Base-by-base conservation (phyloP, 1,284 basidiomycete species). In the Mycena sp. region DNA sequence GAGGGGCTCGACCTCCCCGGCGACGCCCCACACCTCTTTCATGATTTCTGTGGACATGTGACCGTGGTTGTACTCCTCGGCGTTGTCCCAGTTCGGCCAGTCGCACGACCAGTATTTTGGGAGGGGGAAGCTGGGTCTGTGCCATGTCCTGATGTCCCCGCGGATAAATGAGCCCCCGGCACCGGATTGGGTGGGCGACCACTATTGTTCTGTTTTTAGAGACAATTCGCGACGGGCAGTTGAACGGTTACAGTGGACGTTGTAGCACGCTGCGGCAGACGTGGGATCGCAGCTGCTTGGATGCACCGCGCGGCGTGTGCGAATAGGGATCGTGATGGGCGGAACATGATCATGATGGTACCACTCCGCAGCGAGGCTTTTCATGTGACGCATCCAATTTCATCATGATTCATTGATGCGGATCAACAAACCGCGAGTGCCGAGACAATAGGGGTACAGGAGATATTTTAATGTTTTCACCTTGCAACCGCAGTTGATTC, bases 51-150 rank as follows among this genome's bases (percentile, higher is more conserved):
- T 25, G 17, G 25, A 29, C 29, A 9, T 17, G 29, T 35, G 16
- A 12, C 29, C n/a, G 30, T 26, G 6, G 35, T 17, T 19, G 32
- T 37, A 51, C 32, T 25, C 37, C 21, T 17, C 12, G 11, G 35
- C 23, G 25, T 38, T 38, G 25, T 38, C 32, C 49, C 49, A 51
- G 49, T 51, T 51, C 35, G 37, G 32, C 49, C 49, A 51, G 49
- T 51, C 49, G 16, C 49, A 51, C 23, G 49, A 51, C 49, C 49
- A 51, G 32, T 32, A 35, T 23, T 51, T 16, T 11, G 7, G 11
- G 49, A 51, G 35, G 19, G 49, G 32, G 23, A 51, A 25, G 12
- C 21, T 25, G 35, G 35, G 37, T 32, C 17, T 38, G 35, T 51
- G 38, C 49, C 49, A 51, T 25, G 49, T 38, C 35, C 28, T 51